Evolutionary conservation across 306 rosid genomes (phyloP).

Genomic region (Vigna angularis): DNA sequence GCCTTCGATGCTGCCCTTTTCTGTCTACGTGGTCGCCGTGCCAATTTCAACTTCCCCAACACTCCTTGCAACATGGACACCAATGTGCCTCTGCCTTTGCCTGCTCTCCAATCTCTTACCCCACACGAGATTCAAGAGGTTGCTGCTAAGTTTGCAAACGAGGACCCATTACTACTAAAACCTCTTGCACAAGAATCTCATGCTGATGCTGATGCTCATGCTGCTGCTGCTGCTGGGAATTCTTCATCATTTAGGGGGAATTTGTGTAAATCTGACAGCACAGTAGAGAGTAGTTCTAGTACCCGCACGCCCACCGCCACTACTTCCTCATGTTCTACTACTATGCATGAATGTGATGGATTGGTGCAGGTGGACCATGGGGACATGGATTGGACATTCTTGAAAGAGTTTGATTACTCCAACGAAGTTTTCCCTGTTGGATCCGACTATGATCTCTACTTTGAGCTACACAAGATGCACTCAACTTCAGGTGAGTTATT

Average conservation of each 20-base stretch:
- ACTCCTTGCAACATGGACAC: constrained; percentile 47
- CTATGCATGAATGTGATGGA: constrained; percentile 15
- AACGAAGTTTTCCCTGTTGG: not conserved
- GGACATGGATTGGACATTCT: constrained; percentile 63
- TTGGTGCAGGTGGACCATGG: constrained; percentile 36
- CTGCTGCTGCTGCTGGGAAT: not conserved
- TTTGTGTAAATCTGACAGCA: not conserved
- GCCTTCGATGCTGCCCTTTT: constrained; percentile 84
- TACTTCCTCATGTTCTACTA: constrained; percentile 9
- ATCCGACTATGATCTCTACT: constrained; percentile 23
- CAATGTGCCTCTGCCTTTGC: constrained; percentile 6
- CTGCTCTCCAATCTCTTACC: constrained; percentile 37
- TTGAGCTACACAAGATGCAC: constrained; percentile 51
- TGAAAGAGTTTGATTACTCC: constrained; percentile 44
- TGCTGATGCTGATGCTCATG: not conserved
- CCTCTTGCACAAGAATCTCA: not conserved
- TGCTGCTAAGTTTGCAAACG: constrained; percentile 63
- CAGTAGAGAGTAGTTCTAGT: not conserved
- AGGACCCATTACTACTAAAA: not conserved
- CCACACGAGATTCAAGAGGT: constrained; percentile 59
- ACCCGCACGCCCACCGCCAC: not conserved
- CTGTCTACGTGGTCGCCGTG: constrained; percentile 69
- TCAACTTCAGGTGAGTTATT: constrained; percentile 50
- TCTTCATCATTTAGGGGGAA: not conserved
- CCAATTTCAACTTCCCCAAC: constrained; percentile 67